Evolutionary conservation across 2,329 filamentous ascomycete species (phyloP).

Genomic region (Xylaria polymorpha): DNA sequence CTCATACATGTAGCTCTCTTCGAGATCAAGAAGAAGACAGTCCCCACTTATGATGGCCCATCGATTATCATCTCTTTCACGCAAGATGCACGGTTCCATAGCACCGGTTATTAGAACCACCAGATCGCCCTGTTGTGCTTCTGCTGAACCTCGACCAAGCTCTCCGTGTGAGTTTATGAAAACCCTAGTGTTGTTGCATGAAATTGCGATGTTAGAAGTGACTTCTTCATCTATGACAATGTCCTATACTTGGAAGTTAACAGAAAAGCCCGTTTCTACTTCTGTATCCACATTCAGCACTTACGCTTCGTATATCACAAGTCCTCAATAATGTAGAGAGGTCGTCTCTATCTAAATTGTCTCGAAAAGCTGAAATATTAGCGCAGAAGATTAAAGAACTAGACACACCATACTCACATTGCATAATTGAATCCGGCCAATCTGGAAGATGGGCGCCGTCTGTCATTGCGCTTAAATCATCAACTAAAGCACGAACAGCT

Average conservation of each 20-base stretch:
- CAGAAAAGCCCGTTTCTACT: background rate
- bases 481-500: background rate
- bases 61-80: background rate
- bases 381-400: background rate
- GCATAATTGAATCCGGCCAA: constrained; percentile 5
- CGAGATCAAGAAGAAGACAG: background rate
- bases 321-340: background rate
- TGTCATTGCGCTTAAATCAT: background rate
- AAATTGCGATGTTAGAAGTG: background rate
- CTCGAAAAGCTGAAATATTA: constrained; percentile 5
- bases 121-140: background rate
- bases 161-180: background rate
- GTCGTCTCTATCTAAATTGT: background rate
- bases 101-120: constrained; percentile 17
- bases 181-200: background rate
- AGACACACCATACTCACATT: background rate
- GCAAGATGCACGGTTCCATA: constrained; percentile 18
- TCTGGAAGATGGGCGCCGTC: background rate
- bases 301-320: background rate
- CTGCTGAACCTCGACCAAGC: background rate
- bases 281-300: background rate
- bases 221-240: background rate
- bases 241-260: background rate
- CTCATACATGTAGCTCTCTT: background rate
- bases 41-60: constrained; percentile 15